phyloP scores from a whole-genome alignment of 2,329 filamentous ascomycete species.

The Trichothecium roseum region DNA sequence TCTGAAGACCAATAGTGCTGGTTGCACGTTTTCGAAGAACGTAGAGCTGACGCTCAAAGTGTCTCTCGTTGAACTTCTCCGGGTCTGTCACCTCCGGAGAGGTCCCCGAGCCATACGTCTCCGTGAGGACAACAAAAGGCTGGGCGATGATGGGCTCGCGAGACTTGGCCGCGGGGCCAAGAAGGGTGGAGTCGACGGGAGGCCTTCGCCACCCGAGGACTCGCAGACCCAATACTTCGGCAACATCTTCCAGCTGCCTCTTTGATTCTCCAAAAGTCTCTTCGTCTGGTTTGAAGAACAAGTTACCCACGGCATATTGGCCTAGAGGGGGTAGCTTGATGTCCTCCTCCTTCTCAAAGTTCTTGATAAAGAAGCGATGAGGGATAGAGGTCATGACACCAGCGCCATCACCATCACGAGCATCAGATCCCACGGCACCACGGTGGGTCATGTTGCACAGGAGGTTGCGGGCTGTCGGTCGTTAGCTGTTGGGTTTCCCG shows the following conservation, averaged over 20 bases:
- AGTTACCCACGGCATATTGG: constrained; percentile 92
- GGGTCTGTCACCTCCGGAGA: constrained; percentile 70
- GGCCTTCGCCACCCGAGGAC: constrained; percentile 95
- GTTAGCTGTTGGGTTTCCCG: constrained; percentile 3
- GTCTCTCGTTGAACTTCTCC: constrained; percentile 70
- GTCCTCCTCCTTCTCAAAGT: constrained; percentile 85
- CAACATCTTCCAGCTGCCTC: constrained; percentile 87
- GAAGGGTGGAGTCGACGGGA: constrained; percentile 82
- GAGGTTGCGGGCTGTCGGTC: constrained; percentile 64
- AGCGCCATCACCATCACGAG: constrained; percentile 93
- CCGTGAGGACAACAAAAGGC: constrained; percentile 83
- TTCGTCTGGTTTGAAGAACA: constrained; percentile 97
- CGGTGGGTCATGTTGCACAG: constrained; percentile 99
- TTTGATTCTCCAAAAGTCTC: constrained; percentile 85
- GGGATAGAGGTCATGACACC: constrained; percentile 99
- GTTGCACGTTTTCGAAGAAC: constrained; percentile 90
- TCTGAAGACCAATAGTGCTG: constrained; percentile 87
- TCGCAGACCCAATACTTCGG: constrained; percentile 75
- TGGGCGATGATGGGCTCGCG: constrained; percentile 92
- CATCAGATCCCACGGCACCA: constrained; percentile 94
- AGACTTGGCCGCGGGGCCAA: constrained; percentile 86
- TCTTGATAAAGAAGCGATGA: constrained; percentile 97
- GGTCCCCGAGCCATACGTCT: constrained; percentile 72
- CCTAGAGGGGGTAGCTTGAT: constrained; percentile 79
- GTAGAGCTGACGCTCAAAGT: constrained; percentile 90